These are phyloP conservation scores for Coemansia aciculifera DNA, from an alignment of 192 early-diverging fungal species.

Conservation along the genomic window DNA sequence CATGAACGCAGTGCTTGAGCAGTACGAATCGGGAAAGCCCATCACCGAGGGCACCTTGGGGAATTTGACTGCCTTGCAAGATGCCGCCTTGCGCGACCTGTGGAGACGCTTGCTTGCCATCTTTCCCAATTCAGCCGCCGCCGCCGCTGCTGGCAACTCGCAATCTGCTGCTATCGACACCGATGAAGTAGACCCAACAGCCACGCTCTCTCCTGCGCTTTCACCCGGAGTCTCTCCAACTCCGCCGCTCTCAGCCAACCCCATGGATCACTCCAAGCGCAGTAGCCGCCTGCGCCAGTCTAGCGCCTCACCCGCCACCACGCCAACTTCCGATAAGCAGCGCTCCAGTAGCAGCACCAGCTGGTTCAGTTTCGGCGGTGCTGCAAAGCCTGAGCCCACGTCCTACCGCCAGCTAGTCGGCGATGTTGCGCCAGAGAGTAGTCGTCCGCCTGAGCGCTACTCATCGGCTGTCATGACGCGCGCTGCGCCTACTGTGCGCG, in stretches of 20 bases:
- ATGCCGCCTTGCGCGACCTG: constrained; percentile 50
- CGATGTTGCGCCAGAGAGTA: constrained; percentile 18
- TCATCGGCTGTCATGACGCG: background rate
- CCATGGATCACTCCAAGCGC: constrained; percentile 13
- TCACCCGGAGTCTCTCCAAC: background rate
- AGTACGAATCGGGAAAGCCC: constrained; percentile 47
- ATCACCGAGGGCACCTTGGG: constrained; percentile 52
- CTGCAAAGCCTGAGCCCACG: constrained; percentile 15
- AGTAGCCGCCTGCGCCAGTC: constrained; percentile 17
- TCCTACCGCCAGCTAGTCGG: constrained; percentile 36
- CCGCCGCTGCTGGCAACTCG: background rate
- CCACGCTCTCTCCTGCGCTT: background rate
- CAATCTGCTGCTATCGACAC: constrained; percentile 12
- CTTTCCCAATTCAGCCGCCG: constrained; percentile 22
- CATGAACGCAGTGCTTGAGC: constrained; percentile 43
- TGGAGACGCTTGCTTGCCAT: constrained; percentile 54
- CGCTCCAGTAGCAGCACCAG: constrained; percentile 8
- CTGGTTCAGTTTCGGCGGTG: constrained; percentile 42
- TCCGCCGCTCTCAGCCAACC: background rate
- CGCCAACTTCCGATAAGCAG: constrained; percentile 4
- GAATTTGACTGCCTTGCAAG: constrained; percentile 51
- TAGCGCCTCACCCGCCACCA: constrained; percentile 8
- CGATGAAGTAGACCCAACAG: constrained; percentile 1
- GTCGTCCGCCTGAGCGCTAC: constrained; percentile 26
- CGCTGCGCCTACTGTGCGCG: constrained; percentile 46